Percentiles rank a stretch among this genome's conserved stretches.
Conservation (phyloP, 1,284 basidiomycete genomes). For the Athelia sp. region DNA sequence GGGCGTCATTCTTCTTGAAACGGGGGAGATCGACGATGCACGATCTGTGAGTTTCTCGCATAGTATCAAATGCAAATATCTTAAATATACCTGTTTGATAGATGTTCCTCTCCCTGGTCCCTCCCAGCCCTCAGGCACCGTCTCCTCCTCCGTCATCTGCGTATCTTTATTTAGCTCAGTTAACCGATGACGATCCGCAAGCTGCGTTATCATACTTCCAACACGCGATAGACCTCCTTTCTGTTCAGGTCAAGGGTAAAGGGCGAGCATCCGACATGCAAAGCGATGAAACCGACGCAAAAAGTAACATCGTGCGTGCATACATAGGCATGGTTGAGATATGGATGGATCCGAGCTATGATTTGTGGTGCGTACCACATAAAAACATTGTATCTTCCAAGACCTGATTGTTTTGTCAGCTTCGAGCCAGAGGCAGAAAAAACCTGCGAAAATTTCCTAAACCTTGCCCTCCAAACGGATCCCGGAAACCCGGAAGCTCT, state of each 20-base stretch:
- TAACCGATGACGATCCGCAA: slow-evolving; percentile 73
- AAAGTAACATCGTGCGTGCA: slow-evolving; percentile 75
- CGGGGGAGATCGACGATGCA: slow-evolving; percentile 71
- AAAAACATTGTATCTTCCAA: too few relatives aligned
- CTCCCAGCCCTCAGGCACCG: slow-evolving; percentile 54
- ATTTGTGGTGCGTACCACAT: slow-evolving; percentile 69
- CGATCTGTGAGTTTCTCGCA: slow-evolving; percentile 48
- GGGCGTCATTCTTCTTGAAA: slow-evolving; percentile 74
- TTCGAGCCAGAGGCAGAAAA: slow-evolving; percentile 77
- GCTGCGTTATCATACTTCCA: slow-evolving; percentile 79
- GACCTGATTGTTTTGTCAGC: slow-evolving; percentile 35
- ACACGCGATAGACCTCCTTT: slow-evolving; percentile 74
- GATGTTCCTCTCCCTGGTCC: slow-evolving; percentile 63
- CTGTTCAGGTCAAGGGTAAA: slow-evolving; percentile 67
- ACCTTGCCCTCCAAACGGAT: slow-evolving; percentile 69
- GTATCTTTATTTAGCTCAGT: slow-evolving; percentile 88
- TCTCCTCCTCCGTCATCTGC: slow-evolving; percentile 72
- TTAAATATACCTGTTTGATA: slow-evolving; percentile 27
- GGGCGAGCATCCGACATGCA: slow-evolving; percentile 40
- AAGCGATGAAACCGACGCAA: slow-evolving; percentile 60
- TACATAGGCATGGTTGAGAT: slow-evolving; percentile 92
- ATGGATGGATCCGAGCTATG: slow-evolving; percentile 88
- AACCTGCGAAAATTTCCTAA: slow-evolving; percentile 77
- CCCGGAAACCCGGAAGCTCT: slow-evolving; percentile 78
- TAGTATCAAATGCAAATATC: slow-evolving; percentile 5